Conservation (phyloP, 805 yeast genomes). For the Cyberlindnera saturnus region DNA sequence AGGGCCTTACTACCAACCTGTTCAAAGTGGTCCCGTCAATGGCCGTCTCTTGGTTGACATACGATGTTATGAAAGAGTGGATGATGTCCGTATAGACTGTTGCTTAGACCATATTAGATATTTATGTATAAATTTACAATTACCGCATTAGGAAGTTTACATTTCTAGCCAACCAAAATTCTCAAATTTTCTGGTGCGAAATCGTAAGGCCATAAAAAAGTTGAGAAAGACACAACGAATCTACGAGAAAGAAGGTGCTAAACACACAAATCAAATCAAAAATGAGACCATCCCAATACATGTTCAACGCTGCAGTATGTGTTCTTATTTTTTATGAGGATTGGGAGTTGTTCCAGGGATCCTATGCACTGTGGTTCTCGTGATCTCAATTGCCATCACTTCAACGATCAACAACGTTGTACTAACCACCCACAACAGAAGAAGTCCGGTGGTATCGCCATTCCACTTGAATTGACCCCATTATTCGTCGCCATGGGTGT, state of each 20-base stretch:
- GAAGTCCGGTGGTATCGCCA: slow-evolving; percentile 28
- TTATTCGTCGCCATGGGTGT: slow-evolving; percentile 51
- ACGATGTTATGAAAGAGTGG: slow-evolving; percentile 60
- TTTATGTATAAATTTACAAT: background rate
- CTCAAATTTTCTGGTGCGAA: background rate
- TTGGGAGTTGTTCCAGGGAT: background rate
- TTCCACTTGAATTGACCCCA: slow-evolving; percentile 56
- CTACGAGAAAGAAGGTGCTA: background rate
- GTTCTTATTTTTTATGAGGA: background rate
- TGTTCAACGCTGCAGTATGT: slow-evolving; percentile 43
- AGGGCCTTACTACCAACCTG: slow-evolving; percentile 72
- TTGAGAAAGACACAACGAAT: slow-evolving; percentile 1
- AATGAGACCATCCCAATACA: slow-evolving; percentile 46
- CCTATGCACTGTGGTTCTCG: too few relatives aligned
- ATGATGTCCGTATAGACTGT: slow-evolving; percentile 10
- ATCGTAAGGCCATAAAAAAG: slow-evolving; percentile 3
- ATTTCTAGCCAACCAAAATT: slow-evolving; percentile 12
- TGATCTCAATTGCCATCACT: background rate
- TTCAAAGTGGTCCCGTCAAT: slow-evolving; percentile 90
- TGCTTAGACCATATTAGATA: background rate
- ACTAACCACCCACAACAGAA: slow-evolving; percentile 25
- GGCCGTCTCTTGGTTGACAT: slow-evolving; percentile 92
- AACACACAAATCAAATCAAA: slow-evolving; percentile 1
- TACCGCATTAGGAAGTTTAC: slow-evolving; percentile 8
- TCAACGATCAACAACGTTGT: background rate